A percentile compares a stretch with the other conserved stretches of the same genome.
Conservation (phyloP, 257 asterid genomes). For the Solanum virginianum region DNA sequence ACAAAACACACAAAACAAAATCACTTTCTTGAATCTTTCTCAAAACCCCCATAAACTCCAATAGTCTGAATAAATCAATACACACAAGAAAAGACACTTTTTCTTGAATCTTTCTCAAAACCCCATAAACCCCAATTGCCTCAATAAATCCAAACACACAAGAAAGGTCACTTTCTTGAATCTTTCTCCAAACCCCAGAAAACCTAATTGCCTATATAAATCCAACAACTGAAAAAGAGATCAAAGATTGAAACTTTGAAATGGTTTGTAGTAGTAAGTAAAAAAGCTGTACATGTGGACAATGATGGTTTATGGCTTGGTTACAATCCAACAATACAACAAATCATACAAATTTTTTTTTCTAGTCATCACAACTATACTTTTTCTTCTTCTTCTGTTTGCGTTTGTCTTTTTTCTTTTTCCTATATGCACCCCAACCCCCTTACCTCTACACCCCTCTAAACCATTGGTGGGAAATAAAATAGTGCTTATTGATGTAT, state of each 20-base stretch:
- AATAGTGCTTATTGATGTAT: neutral
- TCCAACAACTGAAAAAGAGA: neutral
- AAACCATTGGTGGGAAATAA: neutral
- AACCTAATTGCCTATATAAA: conserved; percentile 5
- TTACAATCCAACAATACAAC: conserved; percentile 44
- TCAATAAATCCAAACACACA: neutral
- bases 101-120: conserved; percentile 4
- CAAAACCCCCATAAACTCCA: conserved; percentile 8
- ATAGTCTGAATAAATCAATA: neutral
- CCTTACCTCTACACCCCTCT: neutral
- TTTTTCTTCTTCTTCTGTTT: conserved; percentile 10
- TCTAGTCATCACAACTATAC: conserved; percentile 6
- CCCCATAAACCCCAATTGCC: conserved; percentile 7
- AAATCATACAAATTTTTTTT: conserved; percentile 13
- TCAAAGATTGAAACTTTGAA: neutral
- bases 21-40: conserved; percentile 6
- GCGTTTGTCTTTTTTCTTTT: conserved; percentile 30
- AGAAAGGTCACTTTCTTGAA: conserved; percentile 6
- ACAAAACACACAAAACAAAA: neutral
- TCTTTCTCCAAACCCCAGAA: conserved; percentile 2
- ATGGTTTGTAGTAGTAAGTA: conserved; percentile 4
- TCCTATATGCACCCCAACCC: neutral
- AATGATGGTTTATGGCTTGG: conserved; percentile 48
- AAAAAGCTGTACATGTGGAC: conserved; percentile 29
- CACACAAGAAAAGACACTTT: conserved; percentile 2